Evolutionary conservation across 2,329 filamentous ascomycete genomes (phyloP).

Genomic region (Fusarium veterinarium): DNA sequence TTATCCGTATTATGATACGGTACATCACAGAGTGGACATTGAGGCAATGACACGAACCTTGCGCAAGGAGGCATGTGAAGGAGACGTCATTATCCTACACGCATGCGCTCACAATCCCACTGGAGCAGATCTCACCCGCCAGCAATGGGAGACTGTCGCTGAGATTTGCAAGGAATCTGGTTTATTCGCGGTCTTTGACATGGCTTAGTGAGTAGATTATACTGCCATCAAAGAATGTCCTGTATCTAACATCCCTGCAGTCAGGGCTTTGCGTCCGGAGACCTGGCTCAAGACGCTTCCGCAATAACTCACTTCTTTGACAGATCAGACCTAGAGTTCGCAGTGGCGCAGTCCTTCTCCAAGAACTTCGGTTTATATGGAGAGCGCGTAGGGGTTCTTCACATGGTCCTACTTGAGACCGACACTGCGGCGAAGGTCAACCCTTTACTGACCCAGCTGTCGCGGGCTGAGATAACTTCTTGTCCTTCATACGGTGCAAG

Average conservation of each 20-base stretch:
- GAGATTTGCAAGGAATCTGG: background rate
- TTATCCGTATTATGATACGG: background rate
- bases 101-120: constrained; percentile 1
- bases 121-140: background rate
- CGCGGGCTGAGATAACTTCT: background rate
- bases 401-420: background rate
- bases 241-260: background rate
- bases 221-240: background rate
- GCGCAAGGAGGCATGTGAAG: background rate
- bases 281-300: background rate
- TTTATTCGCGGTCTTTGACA: background rate
- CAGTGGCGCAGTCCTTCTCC: background rate
- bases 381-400: background rate
- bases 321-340: background rate
- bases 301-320: background rate
- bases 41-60: background rate
- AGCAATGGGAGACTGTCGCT: background rate
- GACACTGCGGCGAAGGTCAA: background rate
- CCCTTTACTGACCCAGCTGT: background rate
- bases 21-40: background rate
- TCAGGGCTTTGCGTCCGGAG: constrained; percentile 2
- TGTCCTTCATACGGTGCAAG: background rate
- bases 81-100: constrained; percentile 1
- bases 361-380: background rate
- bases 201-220: background rate